Percentiles rank a stretch among this genome's conserved stretches.
phyloP scores from a whole-genome alignment of 768 basidiomycete genomes.

The Suillus sp. region DNA sequence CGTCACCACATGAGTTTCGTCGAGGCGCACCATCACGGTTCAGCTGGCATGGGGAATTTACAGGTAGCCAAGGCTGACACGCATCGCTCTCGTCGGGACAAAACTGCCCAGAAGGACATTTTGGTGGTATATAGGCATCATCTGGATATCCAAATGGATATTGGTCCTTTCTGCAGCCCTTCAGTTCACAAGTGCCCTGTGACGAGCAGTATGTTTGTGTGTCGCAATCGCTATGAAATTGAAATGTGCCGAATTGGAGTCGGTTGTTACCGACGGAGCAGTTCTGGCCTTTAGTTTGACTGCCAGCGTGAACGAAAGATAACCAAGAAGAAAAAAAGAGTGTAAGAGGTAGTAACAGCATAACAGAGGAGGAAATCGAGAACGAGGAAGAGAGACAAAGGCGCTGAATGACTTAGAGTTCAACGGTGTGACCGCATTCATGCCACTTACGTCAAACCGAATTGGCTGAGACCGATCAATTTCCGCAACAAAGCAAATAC shows the following conservation, averaged over 20 bases:
- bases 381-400: conserved; percentile 7
- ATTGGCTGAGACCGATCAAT: neutral
- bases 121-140: conserved; percentile 51
- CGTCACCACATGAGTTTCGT: neutral
- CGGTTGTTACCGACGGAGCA: conserved; percentile 63
- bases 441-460: neutral
- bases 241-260: conserved; percentile 75
- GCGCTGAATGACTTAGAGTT: neutral
- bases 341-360: conserved; percentile 43
- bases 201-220: conserved; percentile 65
- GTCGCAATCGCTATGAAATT: conserved; percentile 80
- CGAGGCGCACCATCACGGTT: conserved; percentile 73
- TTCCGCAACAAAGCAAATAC: neutral
- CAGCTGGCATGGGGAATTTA: conserved; percentile 76
- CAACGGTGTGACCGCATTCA: neutral
- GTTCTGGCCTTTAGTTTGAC: conserved; percentile 42
- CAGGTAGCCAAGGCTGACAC: conserved; percentile 61
- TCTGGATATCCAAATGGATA: conserved; percentile 70
- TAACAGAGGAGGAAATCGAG: conserved; percentile 14
- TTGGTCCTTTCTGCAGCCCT: conserved; percentile 74
- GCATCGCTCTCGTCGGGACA: conserved; percentile 82
- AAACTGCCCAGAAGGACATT: conserved; percentile 65
- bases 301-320: conserved; percentile 49
- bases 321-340: conserved; percentile 54
- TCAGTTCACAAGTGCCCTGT: conserved; percentile 55